Percentiles rank a stretch among this genome's conserved stretches.
Conservation (phyloP, 345 rosid genomes). For the Acer yangbiense region DNA sequence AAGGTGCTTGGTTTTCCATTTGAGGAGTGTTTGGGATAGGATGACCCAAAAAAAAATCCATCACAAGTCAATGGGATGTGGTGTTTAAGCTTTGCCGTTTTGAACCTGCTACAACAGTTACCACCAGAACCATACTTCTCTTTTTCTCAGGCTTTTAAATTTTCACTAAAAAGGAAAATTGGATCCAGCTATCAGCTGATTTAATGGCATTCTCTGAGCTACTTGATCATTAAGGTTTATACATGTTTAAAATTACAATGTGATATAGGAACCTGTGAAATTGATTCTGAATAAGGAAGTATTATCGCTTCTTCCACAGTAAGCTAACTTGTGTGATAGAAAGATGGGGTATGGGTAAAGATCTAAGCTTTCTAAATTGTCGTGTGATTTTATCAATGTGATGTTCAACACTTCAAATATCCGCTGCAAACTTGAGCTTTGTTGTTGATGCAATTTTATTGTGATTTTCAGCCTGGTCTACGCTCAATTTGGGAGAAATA, state of each 20-base stretch:
- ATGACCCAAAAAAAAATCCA: neutral
- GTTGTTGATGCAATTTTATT: conserved; percentile 12
- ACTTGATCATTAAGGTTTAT: neutral
- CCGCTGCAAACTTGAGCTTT: conserved; percentile 12
- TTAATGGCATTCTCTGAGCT: neutral
- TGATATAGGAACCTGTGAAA: neutral
- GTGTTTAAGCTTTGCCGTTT: neutral
- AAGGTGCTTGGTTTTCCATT: neutral
- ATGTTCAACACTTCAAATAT: neutral
- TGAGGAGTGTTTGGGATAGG: neutral
- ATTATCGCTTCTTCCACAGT: neutral
- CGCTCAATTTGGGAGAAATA: conserved; percentile 99
- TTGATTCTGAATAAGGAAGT: conserved; percentile 3
- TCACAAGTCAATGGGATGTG: neutral
- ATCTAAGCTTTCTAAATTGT: conserved; percentile 1
- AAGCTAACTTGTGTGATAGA: conserved; percentile 11
- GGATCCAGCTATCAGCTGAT: conserved; percentile 11
- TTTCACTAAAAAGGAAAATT: neutral
- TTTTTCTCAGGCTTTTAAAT: neutral
- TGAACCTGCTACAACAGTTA: neutral
- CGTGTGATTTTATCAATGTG: neutral
- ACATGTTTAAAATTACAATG: neutral
- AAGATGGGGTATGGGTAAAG: neutral
- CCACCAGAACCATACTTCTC: neutral
- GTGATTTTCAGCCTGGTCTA: conserved; percentile 74